Evolutionary conservation across 306 rosid species (phyloP).

Genomic region (Macrotyloma uniflorum): DNA sequence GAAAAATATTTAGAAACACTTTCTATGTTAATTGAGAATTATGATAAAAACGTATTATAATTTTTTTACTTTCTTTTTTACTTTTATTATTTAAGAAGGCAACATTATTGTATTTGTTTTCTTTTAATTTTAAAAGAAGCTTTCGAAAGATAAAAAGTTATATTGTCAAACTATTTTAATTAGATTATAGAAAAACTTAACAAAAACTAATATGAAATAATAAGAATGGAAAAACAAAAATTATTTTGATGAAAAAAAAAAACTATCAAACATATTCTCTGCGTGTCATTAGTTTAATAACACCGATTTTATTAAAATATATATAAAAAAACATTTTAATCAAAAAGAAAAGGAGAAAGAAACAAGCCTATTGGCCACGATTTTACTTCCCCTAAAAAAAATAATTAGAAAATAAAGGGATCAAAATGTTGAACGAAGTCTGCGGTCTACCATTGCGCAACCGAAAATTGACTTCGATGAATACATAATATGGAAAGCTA

Average conservation of each 20-base stretch:
- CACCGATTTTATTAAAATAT: too few relatives aligned
- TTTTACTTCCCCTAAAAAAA: neutral
- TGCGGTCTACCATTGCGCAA: slow-evolving; percentile 38
- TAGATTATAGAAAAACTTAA: neutral
- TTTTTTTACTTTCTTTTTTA: too few relatives aligned
- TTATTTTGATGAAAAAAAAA: neutral
- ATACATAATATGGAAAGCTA: slow-evolving; percentile 11
- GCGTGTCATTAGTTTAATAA: neutral
- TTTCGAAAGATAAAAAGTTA: too few relatives aligned
- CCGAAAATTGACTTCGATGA: slow-evolving; percentile 46
- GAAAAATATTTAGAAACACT: too few relatives aligned
- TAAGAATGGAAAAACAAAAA: neutral
- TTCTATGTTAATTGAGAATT: too few relatives aligned
- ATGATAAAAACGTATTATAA: too few relatives aligned
- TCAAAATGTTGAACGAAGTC: slow-evolving; percentile 31
- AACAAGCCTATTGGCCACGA: neutral
- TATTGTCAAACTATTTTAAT: neutral
- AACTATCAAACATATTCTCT: slow-evolving; percentile 14
- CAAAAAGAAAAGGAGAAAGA: neutral
- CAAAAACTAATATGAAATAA: neutral
- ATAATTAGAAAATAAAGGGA: neutral
- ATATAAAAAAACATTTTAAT: too few relatives aligned
- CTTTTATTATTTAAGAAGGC: too few relatives aligned
- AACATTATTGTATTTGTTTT: too few relatives aligned
- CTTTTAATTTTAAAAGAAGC: too few relatives aligned